Evolutionary conservation across 2,329 filamentous ascomycete genomes (phyloP), one percentile per base, ranked within the genome.

Genomic region (Fusarium siculi): DNA sequence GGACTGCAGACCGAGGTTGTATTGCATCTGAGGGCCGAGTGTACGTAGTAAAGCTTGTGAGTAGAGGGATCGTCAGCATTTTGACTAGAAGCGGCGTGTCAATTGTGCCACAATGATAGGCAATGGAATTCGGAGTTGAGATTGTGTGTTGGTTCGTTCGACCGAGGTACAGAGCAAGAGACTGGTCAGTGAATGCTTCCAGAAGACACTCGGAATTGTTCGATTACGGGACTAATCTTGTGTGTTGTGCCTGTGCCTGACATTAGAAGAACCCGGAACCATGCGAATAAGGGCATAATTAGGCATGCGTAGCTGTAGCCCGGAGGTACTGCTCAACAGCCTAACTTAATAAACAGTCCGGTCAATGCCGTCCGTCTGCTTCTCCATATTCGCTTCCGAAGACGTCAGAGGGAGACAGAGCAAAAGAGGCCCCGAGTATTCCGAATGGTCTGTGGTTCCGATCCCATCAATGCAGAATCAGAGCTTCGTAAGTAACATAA

Each of bases 181-280:
- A 11, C 18, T 56, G 54, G 55, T 52, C 12, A 16, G 15, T 32
- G 15, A 32, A 68, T 68, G 66, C 63, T 74, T 74, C 71, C 68
- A 74, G 71, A 74, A 74, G 39, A 54, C 46, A 18, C 52, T 23
- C 19, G 11, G 36, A 61, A 57, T 44, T 72, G 39, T 72, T 74
- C 70, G 62, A 70, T 50, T 57, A 58, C 42, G 44, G 62, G 46
- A 37, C 40, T 19, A 40, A 59, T 34, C 23, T 39, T 43, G 34
- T 37, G 43, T 49, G 40, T 8, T 50, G 56, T 62, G 55, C 44
- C 61, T 57, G 52, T 59, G 37, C 49, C 63, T 60, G 46, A 5
- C 42, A 55, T 54, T 50, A 58, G 50, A 65, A 34, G 37, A 66
- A 66, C 63, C 44, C 25, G 23, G 61, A 59, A 72, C 68, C 59